Base-by-base conservation (phyloP, 306 rosid genomes). In the Begonia peltatifolia region DNA sequence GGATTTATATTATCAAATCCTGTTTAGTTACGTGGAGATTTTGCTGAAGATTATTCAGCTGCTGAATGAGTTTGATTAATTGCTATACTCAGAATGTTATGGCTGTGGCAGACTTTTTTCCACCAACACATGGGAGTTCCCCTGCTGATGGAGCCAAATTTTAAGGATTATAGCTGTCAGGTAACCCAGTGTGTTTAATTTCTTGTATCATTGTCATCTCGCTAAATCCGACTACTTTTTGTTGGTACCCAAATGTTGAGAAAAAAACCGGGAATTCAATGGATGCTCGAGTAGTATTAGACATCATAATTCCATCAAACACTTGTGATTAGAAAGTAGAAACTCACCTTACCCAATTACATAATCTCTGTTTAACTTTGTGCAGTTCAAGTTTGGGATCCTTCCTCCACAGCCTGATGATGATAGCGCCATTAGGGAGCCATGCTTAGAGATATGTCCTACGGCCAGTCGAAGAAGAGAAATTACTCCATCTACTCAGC, bases 61-160 rank as follows among this genome's bases (percentile, higher is more conserved):
- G n/a, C 53, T 16, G 47, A 41, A 23, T 55, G 11, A 46, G 48
- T 47, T 51, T 51, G 64, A 41, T 50, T 55, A 11, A 16, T 38
- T 54, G 43, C 62, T 49, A 65, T 56, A 36, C 17, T 47, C 46
- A 70, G 35, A 41, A 7, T 50, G 35, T 50, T 50, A 11, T 44
- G 53, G 57, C 52, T 63, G 55, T 41, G 55, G 17, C 63, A 84
- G 94, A 69, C 79, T 63, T 90, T 90, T 81, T 78, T 90, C 78
- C 80, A 64, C 71, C 90, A 85, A 67, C 80, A 80, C 55, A 90
- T 90, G 95, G 95, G 94, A 30, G 83, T 90, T 70, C 92, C 95
- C 13, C 62, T 82, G 53, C 59, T 74, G 25, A 83, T 90, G 97
- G 95, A 90, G 62, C 97, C 97, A 22, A 90, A 90, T 80, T 85